A percentile compares a stretch with the other conserved stretches of the same genome.
Evolutionary conservation across 345 rosid genomes (phyloP).

Genomic region (Moricandia arvensis): DNA sequence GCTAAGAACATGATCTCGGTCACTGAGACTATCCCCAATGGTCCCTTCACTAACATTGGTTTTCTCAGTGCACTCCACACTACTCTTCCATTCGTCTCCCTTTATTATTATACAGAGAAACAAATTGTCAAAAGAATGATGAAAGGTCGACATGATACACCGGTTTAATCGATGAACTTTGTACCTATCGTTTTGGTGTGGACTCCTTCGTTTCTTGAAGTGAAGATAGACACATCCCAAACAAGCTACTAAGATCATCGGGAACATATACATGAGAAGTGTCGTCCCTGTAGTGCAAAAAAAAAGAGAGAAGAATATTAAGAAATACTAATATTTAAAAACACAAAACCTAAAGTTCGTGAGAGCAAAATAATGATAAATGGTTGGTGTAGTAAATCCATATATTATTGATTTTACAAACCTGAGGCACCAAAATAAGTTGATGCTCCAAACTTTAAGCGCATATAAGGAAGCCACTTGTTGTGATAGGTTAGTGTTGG

Average conservation of each 20-base stretch:
- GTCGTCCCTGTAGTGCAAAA: slow-evolving; percentile 44
- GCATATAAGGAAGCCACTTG: slow-evolving; percentile 46
- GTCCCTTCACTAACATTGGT: slow-evolving; percentile 77
- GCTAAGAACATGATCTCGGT: too few relatives aligned
- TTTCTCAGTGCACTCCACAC: slow-evolving; percentile 36
- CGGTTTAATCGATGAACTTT: not conserved
- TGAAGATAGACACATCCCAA: too few relatives aligned
- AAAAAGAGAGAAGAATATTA: too few relatives aligned
- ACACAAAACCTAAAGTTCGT: too few relatives aligned
- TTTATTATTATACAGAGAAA: not conserved
- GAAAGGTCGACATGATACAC: not conserved
- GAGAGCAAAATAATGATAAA: not conserved
- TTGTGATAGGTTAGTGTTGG: slow-evolving; percentile 54
- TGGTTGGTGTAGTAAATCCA: not conserved
- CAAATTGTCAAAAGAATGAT: not conserved
- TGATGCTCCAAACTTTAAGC: slow-evolving; percentile 37
- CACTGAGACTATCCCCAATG: slow-evolving; percentile 75
- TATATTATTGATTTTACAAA: slow-evolving; percentile 6
- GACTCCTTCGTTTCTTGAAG: too few relatives aligned
- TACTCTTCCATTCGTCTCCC: slow-evolving; percentile 23
- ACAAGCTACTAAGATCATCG: too few relatives aligned
- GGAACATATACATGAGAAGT: slow-evolving; percentile 54
- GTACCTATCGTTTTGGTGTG: slow-evolving; percentile 6
- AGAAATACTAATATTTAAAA: too few relatives aligned
- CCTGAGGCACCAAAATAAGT: slow-evolving; percentile 67